Evolutionary conservation across 768 basidiomycete genomes (phyloP).

Genomic region (Amanita fuliginea): DNA sequence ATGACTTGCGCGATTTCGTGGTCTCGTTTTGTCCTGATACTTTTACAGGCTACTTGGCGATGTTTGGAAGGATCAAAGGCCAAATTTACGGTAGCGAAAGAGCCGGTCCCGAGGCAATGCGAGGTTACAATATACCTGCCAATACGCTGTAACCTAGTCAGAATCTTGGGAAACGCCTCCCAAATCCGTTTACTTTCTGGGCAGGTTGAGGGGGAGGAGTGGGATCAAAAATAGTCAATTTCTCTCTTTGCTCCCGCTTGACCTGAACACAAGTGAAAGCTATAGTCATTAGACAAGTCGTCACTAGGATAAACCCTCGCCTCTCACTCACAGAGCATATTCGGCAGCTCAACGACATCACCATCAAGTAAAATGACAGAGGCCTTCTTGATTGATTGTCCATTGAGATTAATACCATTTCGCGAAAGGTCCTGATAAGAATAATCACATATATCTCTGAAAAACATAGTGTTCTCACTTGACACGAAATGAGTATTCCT

Average conservation of each 20-base stretch:
- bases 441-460: neutral
- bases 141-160: slow-evolving; percentile 30
- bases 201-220: slow-evolving; percentile 43
- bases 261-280: slow-evolving; percentile 59
- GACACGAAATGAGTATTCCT: slow-evolving; percentile 69
- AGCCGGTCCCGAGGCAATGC: slow-evolving; percentile 71
- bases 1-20: slow-evolving; percentile 50
- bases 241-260: slow-evolving; percentile 41
- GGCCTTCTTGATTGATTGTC: slow-evolving; percentile 52
- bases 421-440: slow-evolving; percentile 56
- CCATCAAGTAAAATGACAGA: slow-evolving; percentile 71
- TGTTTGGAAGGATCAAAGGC: slow-evolving; percentile 54
- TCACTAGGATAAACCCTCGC: neutral
- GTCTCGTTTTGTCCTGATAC: slow-evolving; percentile 53
- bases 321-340: slow-evolving; percentile 39
- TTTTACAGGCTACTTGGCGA: slow-evolving; percentile 79
- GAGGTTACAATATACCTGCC: slow-evolving; percentile 66
- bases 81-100: slow-evolving; percentile 75
- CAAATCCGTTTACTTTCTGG: slow-evolving; percentile 34
- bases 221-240: slow-evolving; percentile 47
- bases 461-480: slow-evolving; percentile 28
- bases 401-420: slow-evolving; percentile 67
- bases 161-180: neutral
- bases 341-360: slow-evolving; percentile 57
- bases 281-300: slow-evolving; percentile 14